phyloP scores from a whole-genome alignment of 441 rosid genomes.

The Erysimum cheiri region DNA sequence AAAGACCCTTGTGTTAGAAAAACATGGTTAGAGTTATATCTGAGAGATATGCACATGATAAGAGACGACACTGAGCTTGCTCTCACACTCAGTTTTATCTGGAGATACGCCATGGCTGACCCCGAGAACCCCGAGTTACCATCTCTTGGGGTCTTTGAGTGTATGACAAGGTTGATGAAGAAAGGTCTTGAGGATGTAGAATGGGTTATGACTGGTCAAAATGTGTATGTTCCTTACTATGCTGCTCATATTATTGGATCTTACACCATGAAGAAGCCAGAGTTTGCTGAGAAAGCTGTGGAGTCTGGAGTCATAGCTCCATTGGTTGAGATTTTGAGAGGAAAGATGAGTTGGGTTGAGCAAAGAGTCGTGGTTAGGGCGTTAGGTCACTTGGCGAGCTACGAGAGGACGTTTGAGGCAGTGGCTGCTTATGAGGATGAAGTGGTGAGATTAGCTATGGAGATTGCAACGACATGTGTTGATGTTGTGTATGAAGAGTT shows the following conservation, averaged over 20 bases:
- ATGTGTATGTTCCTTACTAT: slow-evolving; percentile 81
- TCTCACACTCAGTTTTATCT: slow-evolving; percentile 69
- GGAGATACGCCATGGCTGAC: slow-evolving; percentile 75
- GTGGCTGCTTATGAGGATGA: slow-evolving; percentile 55
- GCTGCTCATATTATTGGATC: slow-evolving; percentile 87
- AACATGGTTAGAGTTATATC: slow-evolving; percentile 30
- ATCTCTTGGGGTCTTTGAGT: slow-evolving; percentile 74
- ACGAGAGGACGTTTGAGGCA: slow-evolving; percentile 58
- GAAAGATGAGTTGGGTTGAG: slow-evolving; percentile 84
- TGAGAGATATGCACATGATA: slow-evolving; percentile 37
- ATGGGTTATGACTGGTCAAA: slow-evolving; percentile 75
- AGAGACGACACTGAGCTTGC: slow-evolving; percentile 61
- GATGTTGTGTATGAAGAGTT: slow-evolving; percentile 55
- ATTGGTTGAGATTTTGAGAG: slow-evolving; percentile 75
- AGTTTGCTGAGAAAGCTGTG: slow-evolving; percentile 65
- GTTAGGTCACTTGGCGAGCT: slow-evolving; percentile 78
- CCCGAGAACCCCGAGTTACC: slow-evolving; percentile 77
- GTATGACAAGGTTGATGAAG: slow-evolving; percentile 65
- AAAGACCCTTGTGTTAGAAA: slow-evolving; percentile 42
- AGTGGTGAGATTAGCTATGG: slow-evolving; percentile 57
- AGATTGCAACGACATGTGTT: slow-evolving; percentile 58
- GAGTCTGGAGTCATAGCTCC: slow-evolving; percentile 65
- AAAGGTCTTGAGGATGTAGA: slow-evolving; percentile 53
- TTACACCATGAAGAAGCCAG: slow-evolving; percentile 65
- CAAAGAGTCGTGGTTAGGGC: slow-evolving; percentile 80